These are phyloP conservation scores for Suillus occidentalis DNA, from an alignment of 768 basidiomycete species.

Conservation along the genomic window DNA sequence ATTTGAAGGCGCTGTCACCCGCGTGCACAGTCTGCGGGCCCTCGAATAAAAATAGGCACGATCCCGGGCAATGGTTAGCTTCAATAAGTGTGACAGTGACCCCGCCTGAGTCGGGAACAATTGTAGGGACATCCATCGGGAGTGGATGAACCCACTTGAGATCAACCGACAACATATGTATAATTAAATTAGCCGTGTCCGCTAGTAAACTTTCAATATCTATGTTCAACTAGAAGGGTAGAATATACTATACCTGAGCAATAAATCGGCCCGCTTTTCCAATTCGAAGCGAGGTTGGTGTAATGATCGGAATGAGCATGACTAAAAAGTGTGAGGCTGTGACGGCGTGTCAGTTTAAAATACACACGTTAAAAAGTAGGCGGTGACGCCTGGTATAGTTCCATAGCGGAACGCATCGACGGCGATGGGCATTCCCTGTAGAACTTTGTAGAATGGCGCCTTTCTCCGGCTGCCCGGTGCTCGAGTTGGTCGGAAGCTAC, in stretches of 20 bases:
- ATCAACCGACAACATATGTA: constrained; percentile 88
- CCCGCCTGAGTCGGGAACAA: constrained; percentile 80
- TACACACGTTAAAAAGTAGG: constrained; percentile 85
- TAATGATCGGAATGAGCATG: constrained; percentile 99
- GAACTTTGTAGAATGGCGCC: constrained; percentile 93
- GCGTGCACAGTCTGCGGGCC: constrained; percentile 87
- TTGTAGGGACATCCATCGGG: constrained; percentile 72
- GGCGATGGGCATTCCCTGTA: constrained; percentile 97
- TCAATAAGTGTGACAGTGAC: constrained; percentile 93
- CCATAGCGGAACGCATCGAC: constrained; percentile 98
- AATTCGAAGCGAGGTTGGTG: constrained; percentile 84
- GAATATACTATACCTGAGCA: constrained; percentile 58
- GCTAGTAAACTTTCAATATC: constrained; percentile 33
- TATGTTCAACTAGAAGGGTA: background rate
- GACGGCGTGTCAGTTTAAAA: background rate
- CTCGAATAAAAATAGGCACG: constrained; percentile 91
- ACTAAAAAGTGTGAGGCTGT: constrained; percentile 39
- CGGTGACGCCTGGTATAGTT: constrained; percentile 81
- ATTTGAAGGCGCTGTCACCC: constrained; percentile 78
- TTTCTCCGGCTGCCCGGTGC: constrained; percentile 57
- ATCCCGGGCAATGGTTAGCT: constrained; percentile 98
- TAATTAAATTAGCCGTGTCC: constrained; percentile 88
- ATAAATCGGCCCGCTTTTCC: constrained; percentile 93
- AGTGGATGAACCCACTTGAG: constrained; percentile 86
- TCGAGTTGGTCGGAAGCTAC: constrained; percentile 45